phyloP scores from a whole-genome alignment of 2,329 filamentous ascomycete species.

The Sporothrix dimorphospora region DNA sequence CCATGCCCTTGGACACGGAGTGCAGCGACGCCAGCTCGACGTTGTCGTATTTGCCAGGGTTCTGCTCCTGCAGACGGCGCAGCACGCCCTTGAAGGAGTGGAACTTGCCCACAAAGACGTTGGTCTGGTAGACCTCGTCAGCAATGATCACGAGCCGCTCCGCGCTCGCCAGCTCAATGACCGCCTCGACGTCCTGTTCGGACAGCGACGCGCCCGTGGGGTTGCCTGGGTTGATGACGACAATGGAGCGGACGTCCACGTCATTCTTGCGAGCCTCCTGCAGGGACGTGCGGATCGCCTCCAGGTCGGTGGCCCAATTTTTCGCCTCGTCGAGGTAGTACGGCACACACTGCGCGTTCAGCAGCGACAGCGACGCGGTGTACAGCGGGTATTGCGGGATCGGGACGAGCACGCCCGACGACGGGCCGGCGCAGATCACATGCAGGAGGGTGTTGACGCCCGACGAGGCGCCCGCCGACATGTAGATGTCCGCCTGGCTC shows the following conservation, averaged over 20 bases:
- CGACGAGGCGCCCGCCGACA: constrained; percentile 88
- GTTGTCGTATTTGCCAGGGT: constrained; percentile 75
- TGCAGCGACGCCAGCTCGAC: constrained; percentile 92
- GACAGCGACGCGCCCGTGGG: constrained; percentile 88
- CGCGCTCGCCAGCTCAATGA: constrained; percentile 84
- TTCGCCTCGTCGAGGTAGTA: constrained; percentile 90
- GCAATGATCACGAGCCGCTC: constrained; percentile 88
- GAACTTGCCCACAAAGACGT: constrained; percentile 94
- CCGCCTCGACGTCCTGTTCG: constrained; percentile 75
- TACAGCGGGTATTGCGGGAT: constrained; percentile 99
- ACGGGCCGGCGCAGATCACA: constrained; percentile 77
- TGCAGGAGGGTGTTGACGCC: constrained; percentile 93
- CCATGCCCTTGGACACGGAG: constrained; percentile 96
- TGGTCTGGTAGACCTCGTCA: constrained; percentile 99
- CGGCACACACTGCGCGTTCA: constrained; percentile 85
- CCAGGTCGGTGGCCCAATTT: constrained; percentile 85
- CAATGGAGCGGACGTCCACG: constrained; percentile 87
- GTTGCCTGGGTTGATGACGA: constrained; percentile 98
- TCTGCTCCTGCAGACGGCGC: constrained; percentile 75
- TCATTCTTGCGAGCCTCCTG: constrained; percentile 75
- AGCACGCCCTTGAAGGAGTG: constrained; percentile 92
- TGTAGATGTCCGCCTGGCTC: constrained; percentile 79
- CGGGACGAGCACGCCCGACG: constrained; percentile 85
- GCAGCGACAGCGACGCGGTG: constrained; percentile 84
- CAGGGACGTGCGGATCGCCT: constrained; percentile 74